Base-by-base conservation (phyloP, 129 eudicot species). In the Mikania micrantha region DNA sequence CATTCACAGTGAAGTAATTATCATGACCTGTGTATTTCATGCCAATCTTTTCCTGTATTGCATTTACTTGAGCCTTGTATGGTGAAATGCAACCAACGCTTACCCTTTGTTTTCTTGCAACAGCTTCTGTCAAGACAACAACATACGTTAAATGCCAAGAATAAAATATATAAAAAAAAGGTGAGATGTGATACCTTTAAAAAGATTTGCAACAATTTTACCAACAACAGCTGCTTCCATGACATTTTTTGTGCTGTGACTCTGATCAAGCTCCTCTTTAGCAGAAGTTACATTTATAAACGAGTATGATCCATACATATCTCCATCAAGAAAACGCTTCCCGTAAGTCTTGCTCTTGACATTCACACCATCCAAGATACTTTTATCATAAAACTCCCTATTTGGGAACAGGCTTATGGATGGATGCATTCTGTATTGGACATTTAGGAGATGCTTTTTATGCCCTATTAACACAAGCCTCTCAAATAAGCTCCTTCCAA, bases 351-450 rank as follows among this genome's bases (percentile, higher is more conserved):
- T 53, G 24, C 36, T 68, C 13, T 21, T 71, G 25, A 91, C 96
- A 50, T 82, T 85, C 15, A 31, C 54, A 49, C 85, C 98, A 45
- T 86, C 79, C 67, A 36, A 32, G 40, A 92, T 86, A 71, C 64
- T 77, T 2, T 72, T 59, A 24, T 74, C 60, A 31, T 88, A 92
- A 71, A 91, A 87, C 8, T 77, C 85, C 52, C 4, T 56, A 58
- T 85, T 87, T 17, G 97, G 97, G 58, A 92, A 92, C 58, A 36
- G 66, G 78, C 95, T 92, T 67, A 85, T 92, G 2, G 79, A 73
- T 12, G 97, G 97, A 76, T 87, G 95, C 94, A 91, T 91, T 50
- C 97, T 79, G 70, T 85, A 91, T 38, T 91, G 97, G 36, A 86
- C 79, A 47, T 82, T 75, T 9, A 92, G 85, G 52, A 92, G 88